Base-by-base conservation (phyloP, 495 filamentous ascomycete genomes). In the Podospora comata region DNA sequence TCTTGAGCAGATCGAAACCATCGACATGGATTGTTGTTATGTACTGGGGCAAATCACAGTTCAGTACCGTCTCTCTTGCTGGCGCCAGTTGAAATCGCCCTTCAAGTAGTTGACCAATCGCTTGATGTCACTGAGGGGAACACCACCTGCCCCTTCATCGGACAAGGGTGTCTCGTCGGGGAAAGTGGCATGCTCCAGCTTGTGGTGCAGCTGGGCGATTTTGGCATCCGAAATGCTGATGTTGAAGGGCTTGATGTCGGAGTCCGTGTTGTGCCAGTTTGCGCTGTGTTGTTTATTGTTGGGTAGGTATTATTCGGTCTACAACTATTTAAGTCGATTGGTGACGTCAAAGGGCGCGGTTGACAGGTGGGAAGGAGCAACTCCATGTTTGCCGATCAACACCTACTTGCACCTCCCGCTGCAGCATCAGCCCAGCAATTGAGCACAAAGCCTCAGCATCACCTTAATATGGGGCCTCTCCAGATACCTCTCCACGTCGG, bases 11-110 rank as follows among this genome's bases (percentile, higher is more conserved):
- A 30, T 77, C 79, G 65, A 81, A 82, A 1, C 79, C 81, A 2
- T 82, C 79, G 19, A 81, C 78, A 16, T 80, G 72, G 60, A 89
- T 79, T 0, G 76, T 73, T 4, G 86, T 85, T 2, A 79, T 79
- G 72, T 81, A 90, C 55, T 89, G 85, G 1, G 85, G 87, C 19
- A 88, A 71, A 13, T 76, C 66, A 70, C 61, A 18, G 61, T 90
- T 89, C 69, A 87, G 76, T 44, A 73, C 70, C 1, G 74, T 71
- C 69, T 89, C 69, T 89, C 87, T 19, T 75, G 71, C 1, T 70
- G 72, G 53, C 73, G 76, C 82, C 82, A 84, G 71, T 84, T 78
- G 60, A 79, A 83, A 20, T 76, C 76, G 56, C 82, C 68, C 61
- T 76, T 62, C 86, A 85, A 88, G 71, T 85, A 79, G 16, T 77